phyloP scores from a whole-genome alignment of 108 stramenopile species.

The Asterionellopsis glacialis region DNA sequence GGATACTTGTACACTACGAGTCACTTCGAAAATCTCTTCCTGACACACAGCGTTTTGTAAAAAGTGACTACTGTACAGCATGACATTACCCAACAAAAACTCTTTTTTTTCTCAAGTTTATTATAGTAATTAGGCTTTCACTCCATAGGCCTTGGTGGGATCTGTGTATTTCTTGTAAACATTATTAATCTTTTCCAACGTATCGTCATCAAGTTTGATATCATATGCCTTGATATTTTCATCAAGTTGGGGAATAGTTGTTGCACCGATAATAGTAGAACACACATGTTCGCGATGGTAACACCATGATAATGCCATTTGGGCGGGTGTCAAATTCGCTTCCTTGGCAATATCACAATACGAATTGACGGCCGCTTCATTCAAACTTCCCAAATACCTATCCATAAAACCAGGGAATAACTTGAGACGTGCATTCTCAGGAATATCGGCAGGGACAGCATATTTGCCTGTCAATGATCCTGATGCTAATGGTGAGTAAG shows the following conservation, averaged over 20 bases:
- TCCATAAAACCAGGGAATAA: conserved; percentile 87
- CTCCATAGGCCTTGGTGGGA: conserved; percentile 62
- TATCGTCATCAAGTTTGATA: conserved; percentile 50
- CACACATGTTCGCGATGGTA: conserved; percentile 79
- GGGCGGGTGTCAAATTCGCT: conserved; percentile 55
- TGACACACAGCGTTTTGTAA: too few species aligned
- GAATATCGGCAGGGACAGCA: conserved; percentile 24
- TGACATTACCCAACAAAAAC: too few species aligned
- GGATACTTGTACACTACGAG: too few species aligned
- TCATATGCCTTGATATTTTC: conserved; percentile 62
- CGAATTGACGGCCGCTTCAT: conserved; percentile 64
- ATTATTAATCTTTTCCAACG: conserved; percentile 41
- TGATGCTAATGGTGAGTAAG: conserved; percentile 88
- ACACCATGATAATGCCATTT: conserved; percentile 86
- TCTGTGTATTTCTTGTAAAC: conserved; percentile 81
- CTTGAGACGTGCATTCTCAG: conserved; percentile 45
- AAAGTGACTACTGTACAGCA: too few species aligned
- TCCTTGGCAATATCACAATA: conserved; percentile 66
- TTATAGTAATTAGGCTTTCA: too few species aligned
- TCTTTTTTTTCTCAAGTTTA: too few species aligned
- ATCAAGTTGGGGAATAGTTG: conserved; percentile 72
- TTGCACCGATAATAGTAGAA: conserved; percentile 92
- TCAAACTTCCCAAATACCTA: conserved; percentile 58
- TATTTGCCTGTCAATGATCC: conserved; percentile 87
- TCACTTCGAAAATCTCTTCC: too few species aligned